Conservation (phyloP, 768 basidiomycete species). For the Tylopilus intermedius region DNA sequence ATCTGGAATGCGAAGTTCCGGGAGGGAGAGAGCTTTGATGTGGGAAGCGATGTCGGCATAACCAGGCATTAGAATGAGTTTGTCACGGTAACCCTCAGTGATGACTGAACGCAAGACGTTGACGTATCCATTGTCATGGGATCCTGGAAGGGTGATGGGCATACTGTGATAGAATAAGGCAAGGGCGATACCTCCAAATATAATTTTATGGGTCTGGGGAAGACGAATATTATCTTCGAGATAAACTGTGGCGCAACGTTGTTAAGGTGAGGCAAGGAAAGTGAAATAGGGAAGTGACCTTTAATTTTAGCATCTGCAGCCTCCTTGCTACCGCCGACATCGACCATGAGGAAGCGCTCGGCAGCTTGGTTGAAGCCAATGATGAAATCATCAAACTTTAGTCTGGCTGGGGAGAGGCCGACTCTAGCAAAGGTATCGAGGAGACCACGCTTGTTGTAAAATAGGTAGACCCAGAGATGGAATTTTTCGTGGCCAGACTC, state of each 20-base stretch:
- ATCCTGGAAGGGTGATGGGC: slow-evolving; percentile 38
- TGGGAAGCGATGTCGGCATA: slow-evolving; percentile 58
- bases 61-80: slow-evolving; percentile 60
- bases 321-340: slow-evolving; percentile 69
- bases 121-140: slow-evolving; percentile 71
- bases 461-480: slow-evolving; percentile 60
- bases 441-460: slow-evolving; percentile 60
- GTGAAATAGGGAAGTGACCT: slow-evolving; percentile 36
- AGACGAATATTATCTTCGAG: slow-evolving; percentile 42
- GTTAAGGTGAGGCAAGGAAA: slow-evolving; percentile 6
- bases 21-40: slow-evolving; percentile 53
- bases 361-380: slow-evolving; percentile 67
- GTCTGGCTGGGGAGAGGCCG: slow-evolving; percentile 31
- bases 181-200: slow-evolving; percentile 55
- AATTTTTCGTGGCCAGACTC: slow-evolving; percentile 25
- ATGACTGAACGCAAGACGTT: slow-evolving; percentile 57
- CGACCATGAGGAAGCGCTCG: slow-evolving; percentile 62
- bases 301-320: slow-evolving; percentile 73
- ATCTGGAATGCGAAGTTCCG: slow-evolving; percentile 48
- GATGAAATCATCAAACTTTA: slow-evolving; percentile 59
- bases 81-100: slow-evolving; percentile 59
- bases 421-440: slow-evolving; percentile 42
- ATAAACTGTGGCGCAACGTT: slow-evolving; percentile 28
- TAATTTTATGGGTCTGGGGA: slow-evolving; percentile 59
- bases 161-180: slow-evolving; percentile 2